Percentiles rank a stretch among this genome's conserved stretches.
Conservation (phyloP, 768 basidiomycete genomes). For the Rhodotorula sphaerocarpa region DNA sequence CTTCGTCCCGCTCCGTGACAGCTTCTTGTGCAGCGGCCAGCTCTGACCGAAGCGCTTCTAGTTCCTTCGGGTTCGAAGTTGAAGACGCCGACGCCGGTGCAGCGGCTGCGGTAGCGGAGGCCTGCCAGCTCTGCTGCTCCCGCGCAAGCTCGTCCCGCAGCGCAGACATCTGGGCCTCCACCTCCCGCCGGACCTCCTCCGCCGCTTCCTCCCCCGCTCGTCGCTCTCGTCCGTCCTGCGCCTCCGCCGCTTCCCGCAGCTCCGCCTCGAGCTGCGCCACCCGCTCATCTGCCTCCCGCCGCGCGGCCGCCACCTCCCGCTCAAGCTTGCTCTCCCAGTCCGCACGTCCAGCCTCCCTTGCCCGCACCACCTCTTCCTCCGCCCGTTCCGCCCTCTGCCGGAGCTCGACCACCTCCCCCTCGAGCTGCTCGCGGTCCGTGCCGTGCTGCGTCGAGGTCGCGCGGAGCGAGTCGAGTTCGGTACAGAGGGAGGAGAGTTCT, state of each 20-base stretch:
- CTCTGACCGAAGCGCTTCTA: too few species aligned
- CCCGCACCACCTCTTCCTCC: slow-evolving; percentile 3
- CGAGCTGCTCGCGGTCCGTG: neutral
- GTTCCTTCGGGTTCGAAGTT: too few species aligned
- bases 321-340: neutral
- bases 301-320: neutral
- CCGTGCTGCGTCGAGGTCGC: slow-evolving; percentile 50
- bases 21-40: too few species aligned
- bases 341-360: neutral
- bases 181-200: neutral
- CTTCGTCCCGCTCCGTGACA: too few species aligned
- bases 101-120: too few species aligned
- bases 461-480: neutral
- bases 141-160: neutral
- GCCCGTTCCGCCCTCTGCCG: slow-evolving; percentile 6
- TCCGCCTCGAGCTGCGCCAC: neutral
- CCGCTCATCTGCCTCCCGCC: neutral
- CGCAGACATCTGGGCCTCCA: too few species aligned
- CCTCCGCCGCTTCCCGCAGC: too few species aligned
- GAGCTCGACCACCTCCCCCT: too few species aligned
- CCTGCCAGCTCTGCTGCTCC: too few species aligned
- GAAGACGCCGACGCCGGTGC: too few species aligned
- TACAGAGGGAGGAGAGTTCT: neutral
- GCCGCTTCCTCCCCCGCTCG: neutral
- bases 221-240: too few species aligned